Evolutionary conservation across 352 stramenopile species (phyloP), one percentile per base, ranked within the genome.

Genomic region (Pythium biforme): DNA sequence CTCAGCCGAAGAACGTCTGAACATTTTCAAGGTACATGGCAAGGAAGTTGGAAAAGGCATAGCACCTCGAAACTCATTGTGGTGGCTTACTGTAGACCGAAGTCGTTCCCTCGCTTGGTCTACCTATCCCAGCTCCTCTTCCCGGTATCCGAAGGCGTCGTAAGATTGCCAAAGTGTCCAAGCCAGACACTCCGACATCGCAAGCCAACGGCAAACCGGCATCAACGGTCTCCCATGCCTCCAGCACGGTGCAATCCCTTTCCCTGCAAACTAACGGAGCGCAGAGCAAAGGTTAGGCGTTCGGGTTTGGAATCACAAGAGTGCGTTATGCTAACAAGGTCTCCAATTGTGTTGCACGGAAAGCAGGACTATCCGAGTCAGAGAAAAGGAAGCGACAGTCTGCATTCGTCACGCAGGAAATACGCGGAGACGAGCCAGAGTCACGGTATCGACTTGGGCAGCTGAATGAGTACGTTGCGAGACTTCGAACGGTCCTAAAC

Each of bases 21-120:
- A 45, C 15, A 39, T 66, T 2, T 66, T 66, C 41, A 60, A 52
- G 59, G 59, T 60, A 40, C n/a, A n/a, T 20, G 4, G 37, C 37
- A 43, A 43, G 19, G 37, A 19, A 17, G 12, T 14, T 20, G 8
- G 4, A n/a, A 12, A 20, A 43, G 37, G 31, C 31, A 14, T 43
- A 20, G 4, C 14, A 20, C 1, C 6, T 43, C 3, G 26, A 34
- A 11, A 46, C 27, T 47, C 1, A 54, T 27, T 22, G 17, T 0
- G 14, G 19, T 43, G 2, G 5, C 17, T 15, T 27, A 17, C 31
- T 27, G 17, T 41, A 64, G 56, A 64, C 31, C 15, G 56, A 64
- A 31, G 56, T 64, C 11, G 56, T 56, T 27, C 56, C 56, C 1
- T 64, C 56, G 3, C 56, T 64, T 17, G 46, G 56, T 56, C 12